A percentile compares a stretch with the other conserved stretches of the same genome.
These are phyloP conservation scores for Pythium graminicola DNA, from an alignment of 352 stramenopile species.

Conservation along the genomic window DNA sequence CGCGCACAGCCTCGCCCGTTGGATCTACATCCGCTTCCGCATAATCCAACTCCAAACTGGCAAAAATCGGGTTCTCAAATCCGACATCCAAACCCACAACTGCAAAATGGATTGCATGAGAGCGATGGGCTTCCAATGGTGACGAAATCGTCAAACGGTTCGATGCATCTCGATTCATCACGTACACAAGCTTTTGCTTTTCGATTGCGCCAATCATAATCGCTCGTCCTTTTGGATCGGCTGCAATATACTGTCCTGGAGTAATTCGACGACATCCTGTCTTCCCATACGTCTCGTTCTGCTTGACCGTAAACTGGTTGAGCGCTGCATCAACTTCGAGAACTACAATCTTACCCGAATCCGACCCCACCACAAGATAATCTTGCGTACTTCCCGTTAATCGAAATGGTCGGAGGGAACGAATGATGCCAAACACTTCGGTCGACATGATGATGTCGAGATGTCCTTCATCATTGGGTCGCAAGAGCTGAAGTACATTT, in stretches of 20 bases:
- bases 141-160: slow-evolving; percentile 96
- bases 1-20: slow-evolving; percentile 45
- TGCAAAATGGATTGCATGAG: slow-evolving; percentile 92
- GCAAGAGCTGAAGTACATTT: slow-evolving; percentile 93
- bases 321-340: slow-evolving; percentile 88
- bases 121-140: slow-evolving; percentile 98
- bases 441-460: slow-evolving; percentile 78
- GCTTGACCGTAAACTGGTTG: slow-evolving; percentile 77
- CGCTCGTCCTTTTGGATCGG: slow-evolving; percentile 95
- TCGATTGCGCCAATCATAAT: slow-evolving; percentile 95
- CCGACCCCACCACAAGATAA: slow-evolving; percentile 94
- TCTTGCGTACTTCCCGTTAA: slow-evolving; percentile 88
- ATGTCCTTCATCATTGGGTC: slow-evolving; percentile 58
- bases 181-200: slow-evolving; percentile 99
- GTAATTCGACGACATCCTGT: slow-evolving; percentile 95
- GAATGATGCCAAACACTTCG: slow-evolving; percentile 89
- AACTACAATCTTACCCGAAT: slow-evolving; percentile 95
- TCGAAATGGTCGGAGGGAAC: slow-evolving; percentile 88
- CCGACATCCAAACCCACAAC: slow-evolving; percentile 96
- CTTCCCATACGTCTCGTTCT: slow-evolving; percentile 96
- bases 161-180: slow-evolving; percentile 95
- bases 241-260: slow-evolving; percentile 96
- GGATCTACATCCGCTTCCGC: slow-evolving; percentile 80
- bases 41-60: slow-evolving; percentile 95
- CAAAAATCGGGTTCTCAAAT: slow-evolving; percentile 99